Evolutionary conservation across 1,139 yeast genomes (phyloP), one percentile per base, ranked within the genome.

Genomic region (Kodamaea suecica): DNA sequence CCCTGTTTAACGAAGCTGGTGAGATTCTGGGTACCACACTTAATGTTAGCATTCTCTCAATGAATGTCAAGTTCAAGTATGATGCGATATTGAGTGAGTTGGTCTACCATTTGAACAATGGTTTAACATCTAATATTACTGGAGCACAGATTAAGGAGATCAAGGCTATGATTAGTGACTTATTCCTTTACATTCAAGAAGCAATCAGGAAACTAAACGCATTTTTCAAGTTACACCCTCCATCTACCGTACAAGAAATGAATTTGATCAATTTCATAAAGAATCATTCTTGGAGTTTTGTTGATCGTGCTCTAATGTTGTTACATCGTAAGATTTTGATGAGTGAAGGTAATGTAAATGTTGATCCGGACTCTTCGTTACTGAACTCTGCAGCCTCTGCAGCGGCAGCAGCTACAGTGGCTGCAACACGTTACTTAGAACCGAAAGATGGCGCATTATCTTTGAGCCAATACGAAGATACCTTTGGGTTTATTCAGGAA

Each of bases 251-350:
- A 24, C 62, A 64, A 35, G 77, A 74, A 44, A 57, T 59, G 49
- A 73, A 70, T 43, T 59, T 75, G 30, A 61, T 73, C 20, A 61
- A 70, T 49, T 57, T 77, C 60, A 67, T 76, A 51, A 52, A 70
- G 53, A 61, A 72, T 53, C 64, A 73, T 59, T 63, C 70, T 39
- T 76, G 64, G 73, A 67, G 63, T 56, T 72, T 73, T 51, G 78
- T 76, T 23, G 83, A 78, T 48, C 63, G 82, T 36, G 77, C 80
- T 1, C 48, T 73, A 28, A 66, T 77, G 62, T 59, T 77, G 39
- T 53, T 78, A 12, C 83, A 78, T 47, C 73, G 76, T 48, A 75
- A 74, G 45, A 73, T 75, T 10, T 52, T 75, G 19, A 52, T 67
- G 42, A 57, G 66, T 21, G 64, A 63, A 23, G 23, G 34, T 13